Percentiles rank a stretch among this genome's conserved stretches.
Evolutionary conservation across 2,329 filamentous ascomycete species (phyloP).

Genomic region (Phyllosticta capitalensis): DNA sequence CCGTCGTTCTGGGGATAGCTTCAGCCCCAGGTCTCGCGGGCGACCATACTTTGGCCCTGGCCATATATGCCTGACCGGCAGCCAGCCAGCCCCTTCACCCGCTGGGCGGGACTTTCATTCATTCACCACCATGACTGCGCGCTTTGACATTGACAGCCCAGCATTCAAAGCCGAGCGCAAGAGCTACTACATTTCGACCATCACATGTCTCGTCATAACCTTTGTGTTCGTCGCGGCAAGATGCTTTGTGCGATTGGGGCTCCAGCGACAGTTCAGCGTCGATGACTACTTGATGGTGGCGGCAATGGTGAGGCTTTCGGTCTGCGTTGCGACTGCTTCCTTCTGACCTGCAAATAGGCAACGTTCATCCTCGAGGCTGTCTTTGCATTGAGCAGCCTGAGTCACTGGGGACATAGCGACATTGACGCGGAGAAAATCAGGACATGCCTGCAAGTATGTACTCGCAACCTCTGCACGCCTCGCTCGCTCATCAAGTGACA

Average conservation of each 20-base stretch:
- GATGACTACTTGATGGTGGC: constrained; percentile 1
- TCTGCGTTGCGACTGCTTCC: not conserved
- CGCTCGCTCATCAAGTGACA: not conserved
- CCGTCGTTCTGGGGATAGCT: not conserved
- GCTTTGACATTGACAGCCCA: not conserved
- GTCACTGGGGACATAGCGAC: not conserved
- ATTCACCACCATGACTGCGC: not conserved
- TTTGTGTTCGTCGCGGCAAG: not conserved
- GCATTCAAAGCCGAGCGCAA: not conserved
- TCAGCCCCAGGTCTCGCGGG: not conserved
- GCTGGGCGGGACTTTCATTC: not conserved
- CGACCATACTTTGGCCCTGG: not conserved
- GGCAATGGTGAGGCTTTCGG: not conserved
- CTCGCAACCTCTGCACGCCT: not conserved
- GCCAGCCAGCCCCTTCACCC: not conserved
- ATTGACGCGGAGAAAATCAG: not conserved
- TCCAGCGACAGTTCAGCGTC: constrained; percentile 2
- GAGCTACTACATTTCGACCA: not conserved
- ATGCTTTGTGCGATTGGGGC: not conserved
- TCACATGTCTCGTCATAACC: not conserved
- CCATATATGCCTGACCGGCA: not conserved
- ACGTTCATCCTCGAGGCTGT: not conserved
- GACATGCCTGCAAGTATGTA: not conserved
- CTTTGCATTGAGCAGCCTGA: not conserved
- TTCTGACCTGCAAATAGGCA: not conserved